A percentile compares a stretch with the other conserved stretches of the same genome.
These are phyloP conservation scores for Rhodotorula paludigena DNA, from an alignment of 768 basidiomycete species.

Conservation along the genomic window DNA sequence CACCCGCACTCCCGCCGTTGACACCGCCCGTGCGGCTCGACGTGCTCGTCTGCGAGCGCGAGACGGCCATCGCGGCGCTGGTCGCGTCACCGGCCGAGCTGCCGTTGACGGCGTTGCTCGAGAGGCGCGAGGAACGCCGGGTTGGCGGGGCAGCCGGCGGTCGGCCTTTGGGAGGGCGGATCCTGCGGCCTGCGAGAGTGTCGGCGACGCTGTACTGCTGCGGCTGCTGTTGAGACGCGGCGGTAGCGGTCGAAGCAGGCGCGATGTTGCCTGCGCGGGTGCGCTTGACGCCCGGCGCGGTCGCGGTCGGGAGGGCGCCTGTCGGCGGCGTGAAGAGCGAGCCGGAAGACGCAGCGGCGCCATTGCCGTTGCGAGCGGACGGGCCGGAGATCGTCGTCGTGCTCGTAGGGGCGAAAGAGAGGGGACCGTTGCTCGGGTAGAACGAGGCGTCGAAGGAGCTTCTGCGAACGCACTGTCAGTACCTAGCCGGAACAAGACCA, in stretches of 20 bases:
- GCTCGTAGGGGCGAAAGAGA: constrained; percentile 8
- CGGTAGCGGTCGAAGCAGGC: background rate
- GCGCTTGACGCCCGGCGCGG: constrained; percentile 35
- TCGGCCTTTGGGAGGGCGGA: constrained; percentile 16
- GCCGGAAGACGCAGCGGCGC: background rate
- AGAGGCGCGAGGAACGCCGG: constrained; percentile 67
- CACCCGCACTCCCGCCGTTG: background rate
- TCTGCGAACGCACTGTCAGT: background rate
- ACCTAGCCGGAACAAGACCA: background rate
- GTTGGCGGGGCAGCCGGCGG: constrained; percentile 52
- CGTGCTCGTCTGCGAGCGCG: constrained; percentile 10
- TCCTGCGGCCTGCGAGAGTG: background rate
- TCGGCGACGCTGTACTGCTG: background rate
- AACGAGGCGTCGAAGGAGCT: constrained; percentile 33
- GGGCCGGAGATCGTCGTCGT: background rate
- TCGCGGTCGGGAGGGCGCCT: constrained; percentile 4
- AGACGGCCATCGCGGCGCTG: constrained; percentile 8
- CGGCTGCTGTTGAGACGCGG: too few species aligned
- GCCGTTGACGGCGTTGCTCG: constrained; percentile 2
- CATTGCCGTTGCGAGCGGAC: background rate
- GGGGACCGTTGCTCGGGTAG: constrained; percentile 15
- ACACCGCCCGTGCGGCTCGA: background rate
- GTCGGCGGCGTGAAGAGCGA: constrained; percentile 33
- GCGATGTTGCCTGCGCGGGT: constrained; percentile 27
- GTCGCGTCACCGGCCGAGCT: too few species aligned